Evolutionary conservation across 2,329 filamentous ascomycete genomes (phyloP).

Genomic region (Clathrospora elynae): DNA sequence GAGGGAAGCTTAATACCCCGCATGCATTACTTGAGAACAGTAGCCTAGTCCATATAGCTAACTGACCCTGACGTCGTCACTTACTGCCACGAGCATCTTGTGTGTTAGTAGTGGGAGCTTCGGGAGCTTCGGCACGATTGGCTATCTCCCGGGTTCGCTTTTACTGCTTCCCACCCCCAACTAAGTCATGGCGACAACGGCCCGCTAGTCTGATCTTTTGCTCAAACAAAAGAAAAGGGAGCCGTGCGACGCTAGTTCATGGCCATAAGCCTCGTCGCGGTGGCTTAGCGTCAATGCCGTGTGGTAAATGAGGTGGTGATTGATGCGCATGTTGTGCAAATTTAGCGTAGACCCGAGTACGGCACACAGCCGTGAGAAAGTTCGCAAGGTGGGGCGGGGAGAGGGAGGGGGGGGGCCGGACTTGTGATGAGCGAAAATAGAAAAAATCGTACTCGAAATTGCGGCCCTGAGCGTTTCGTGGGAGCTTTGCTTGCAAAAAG

Average conservation of each 20-base stretch:
- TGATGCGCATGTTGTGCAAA: slow-evolving; percentile 12
- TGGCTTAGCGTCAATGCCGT: slow-evolving; percentile 14
- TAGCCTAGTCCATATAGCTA: slow-evolving; percentile 10
- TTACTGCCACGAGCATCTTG: slow-evolving; percentile 11
- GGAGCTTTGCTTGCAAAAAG: too few relatives aligned
- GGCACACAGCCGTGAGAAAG: too few relatives aligned
- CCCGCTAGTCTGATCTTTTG: slow-evolving; percentile 30
- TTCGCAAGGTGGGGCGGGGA: too few relatives aligned
- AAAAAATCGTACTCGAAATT: too few relatives aligned
- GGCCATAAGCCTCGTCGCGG: slow-evolving; percentile 22
- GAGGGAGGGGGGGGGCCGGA: too few relatives aligned
- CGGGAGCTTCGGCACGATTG: slow-evolving; percentile 10
- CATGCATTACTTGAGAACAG: slow-evolving; percentile 12
- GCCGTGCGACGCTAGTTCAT: slow-evolving; percentile 18
- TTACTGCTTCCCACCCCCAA: slow-evolving; percentile 30
- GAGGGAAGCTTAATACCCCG: background rate
- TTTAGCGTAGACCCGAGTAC: slow-evolving; percentile 2
- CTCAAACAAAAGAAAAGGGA: slow-evolving; percentile 11
- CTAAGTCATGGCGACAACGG: slow-evolving; percentile 26
- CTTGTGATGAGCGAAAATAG: too few relatives aligned
- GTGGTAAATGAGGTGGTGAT: slow-evolving; percentile 2
- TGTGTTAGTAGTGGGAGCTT: slow-evolving; percentile 10
- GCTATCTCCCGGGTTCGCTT: slow-evolving; percentile 11
- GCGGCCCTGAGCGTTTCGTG: too few relatives aligned
- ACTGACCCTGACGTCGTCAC: slow-evolving; percentile 14